Evolutionary conservation across 345 rosid genomes (phyloP).

Genomic region (Psidium friedrichsthalianum): DNA sequence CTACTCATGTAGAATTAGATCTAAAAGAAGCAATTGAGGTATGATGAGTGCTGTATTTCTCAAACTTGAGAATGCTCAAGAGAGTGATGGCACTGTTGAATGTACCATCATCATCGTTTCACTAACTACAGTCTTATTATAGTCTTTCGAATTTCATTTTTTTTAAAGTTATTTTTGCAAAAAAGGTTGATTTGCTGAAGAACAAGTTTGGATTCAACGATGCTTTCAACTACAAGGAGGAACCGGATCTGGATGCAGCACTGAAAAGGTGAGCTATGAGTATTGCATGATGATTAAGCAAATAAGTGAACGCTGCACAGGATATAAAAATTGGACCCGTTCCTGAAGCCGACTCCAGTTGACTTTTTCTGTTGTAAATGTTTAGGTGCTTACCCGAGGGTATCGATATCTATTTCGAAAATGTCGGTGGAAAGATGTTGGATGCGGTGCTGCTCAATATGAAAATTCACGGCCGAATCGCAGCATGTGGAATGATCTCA

Average conservation of each 20-base stretch:
- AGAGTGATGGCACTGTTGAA: neutral
- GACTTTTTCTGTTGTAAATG: neutral
- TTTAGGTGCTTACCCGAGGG: conserved; percentile 20
- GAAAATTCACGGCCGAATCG: conserved; percentile 5
- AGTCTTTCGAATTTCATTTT: neutral
- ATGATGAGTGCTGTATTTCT: neutral
- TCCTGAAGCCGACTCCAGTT: neutral
- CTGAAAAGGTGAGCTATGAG: conserved; percentile 6
- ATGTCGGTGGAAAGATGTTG: conserved; percentile 24
- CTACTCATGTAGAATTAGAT: neutral
- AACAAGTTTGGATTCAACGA: conserved; percentile 37
- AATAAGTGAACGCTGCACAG: neutral
- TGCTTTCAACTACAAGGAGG: conserved; percentile 54
- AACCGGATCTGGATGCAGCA: conserved; percentile 19
- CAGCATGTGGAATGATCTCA: conserved; percentile 17
- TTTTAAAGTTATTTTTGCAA: neutral
- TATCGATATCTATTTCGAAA: conserved; percentile 25
- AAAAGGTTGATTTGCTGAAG: conserved; percentile 35
- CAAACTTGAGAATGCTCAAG: neutral
- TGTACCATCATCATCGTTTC: neutral
- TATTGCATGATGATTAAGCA: neutral
- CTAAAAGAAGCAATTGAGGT: neutral
- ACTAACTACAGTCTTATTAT: neutral
- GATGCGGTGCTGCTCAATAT: conserved; percentile 23
- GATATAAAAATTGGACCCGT: neutral